Base-by-base conservation (phyloP, 1,139 yeast species). In the Taphrina confusa region DNA sequence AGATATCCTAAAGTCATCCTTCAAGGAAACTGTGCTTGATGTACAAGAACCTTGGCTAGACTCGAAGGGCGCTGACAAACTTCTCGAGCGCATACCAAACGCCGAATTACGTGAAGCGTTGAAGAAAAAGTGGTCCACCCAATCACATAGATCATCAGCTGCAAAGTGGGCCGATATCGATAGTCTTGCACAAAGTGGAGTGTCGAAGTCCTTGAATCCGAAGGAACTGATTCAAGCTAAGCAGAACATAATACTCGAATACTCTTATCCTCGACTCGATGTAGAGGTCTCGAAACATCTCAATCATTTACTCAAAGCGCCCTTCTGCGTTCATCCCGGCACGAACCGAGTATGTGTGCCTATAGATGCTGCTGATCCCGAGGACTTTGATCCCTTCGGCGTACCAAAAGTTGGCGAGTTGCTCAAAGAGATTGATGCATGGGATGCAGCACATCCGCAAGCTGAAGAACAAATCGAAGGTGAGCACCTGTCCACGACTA, bases 261-360 rank as follows among this genome's bases (percentile, higher is more conserved):
- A 87, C 65, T 74, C 90, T 76, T 92, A 91, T 71, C 98, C 99
- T 28, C 80, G 96, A 67, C 77, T 92, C 65, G 99, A 92, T 80
- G 83, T 87, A 59, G 95, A 91, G 72, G 99, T 92, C 44, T 87
- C 98, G 8, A 81, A 85, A 66, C 95, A 87, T 71, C 78, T 91
- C 67, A 88, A 84, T 73, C 99, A 92, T 76, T 84, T 92, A 75
- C 80, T 92, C 68, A 92, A 92, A 71, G 87, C 97, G 1, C 99
- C 99, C n/a, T 92, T 94, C 72, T 92, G 97, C 76, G 84, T 92
- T 52, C 99, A 92, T 71, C 99, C 99, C 0, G 84, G 90, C 4
- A 94, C 99, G 0, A 97, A 97, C n/a, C 87, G 90, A 67, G 87
- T 92, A 3, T 92, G 98, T 81, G 97, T 94, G 5, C 97, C 98